phyloP scores from a whole-genome alignment of 208 protist species.

The Crithidia expoeki region DNA sequence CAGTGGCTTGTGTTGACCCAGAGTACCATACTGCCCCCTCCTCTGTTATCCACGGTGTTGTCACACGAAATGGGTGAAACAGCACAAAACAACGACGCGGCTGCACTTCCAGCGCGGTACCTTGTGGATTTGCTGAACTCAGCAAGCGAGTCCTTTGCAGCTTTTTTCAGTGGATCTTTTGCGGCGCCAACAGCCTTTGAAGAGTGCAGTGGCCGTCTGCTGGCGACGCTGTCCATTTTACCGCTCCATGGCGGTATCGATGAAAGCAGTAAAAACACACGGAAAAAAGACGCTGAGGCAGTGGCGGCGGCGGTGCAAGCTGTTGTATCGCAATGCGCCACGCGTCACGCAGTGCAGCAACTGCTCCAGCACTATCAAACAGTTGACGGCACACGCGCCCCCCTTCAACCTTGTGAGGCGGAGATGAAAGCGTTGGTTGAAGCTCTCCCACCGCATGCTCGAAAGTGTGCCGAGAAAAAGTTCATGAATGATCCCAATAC shows the following conservation, averaged over 20 bases:
- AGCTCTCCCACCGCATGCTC: constrained; percentile 11
- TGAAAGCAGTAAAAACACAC: neutral
- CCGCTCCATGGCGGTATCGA: neutral
- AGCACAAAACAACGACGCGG: neutral
- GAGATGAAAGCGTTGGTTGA: constrained; percentile 22
- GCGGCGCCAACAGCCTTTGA: neutral
- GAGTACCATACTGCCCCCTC: constrained; percentile 2
- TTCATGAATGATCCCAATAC: neutral
- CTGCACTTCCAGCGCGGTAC: neutral
- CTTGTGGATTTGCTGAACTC: neutral
- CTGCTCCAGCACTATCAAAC: constrained; percentile 10
- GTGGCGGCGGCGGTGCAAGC: constrained; percentile 8
- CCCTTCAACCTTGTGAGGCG: neutral
- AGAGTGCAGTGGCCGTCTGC: neutral
- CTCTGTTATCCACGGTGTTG: too few species aligned
- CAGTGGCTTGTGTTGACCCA: constrained; percentile 20
- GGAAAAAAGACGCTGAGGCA: neutral
- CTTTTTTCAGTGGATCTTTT: neutral
- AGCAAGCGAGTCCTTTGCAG: neutral
- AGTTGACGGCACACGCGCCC: neutral
- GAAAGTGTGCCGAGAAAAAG: neutral
- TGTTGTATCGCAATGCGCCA: constrained; percentile 27
- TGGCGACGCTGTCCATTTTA: neutral
- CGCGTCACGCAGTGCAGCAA: constrained; percentile 16
- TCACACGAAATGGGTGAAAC: neutral